Evolutionary conservation across 805 yeast genomes (phyloP).

Genomic region (Cyberlindnera saturnus): DNA sequence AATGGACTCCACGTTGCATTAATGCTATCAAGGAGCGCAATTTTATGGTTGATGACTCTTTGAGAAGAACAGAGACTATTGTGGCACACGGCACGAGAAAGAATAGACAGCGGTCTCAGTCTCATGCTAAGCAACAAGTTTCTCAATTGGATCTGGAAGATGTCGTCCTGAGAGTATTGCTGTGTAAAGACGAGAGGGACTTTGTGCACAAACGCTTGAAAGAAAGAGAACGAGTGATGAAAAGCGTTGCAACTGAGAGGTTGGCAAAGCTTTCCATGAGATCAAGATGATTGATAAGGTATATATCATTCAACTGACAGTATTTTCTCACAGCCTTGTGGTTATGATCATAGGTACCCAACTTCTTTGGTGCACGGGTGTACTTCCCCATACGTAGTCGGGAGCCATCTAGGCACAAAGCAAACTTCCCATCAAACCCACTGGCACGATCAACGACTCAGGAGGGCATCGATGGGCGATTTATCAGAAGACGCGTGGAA

Average conservation of each 20-base stretch:
- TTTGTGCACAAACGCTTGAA: constrained; percentile 55
- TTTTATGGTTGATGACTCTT: constrained; percentile 29
- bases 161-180: constrained; percentile 61
- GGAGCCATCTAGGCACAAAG: too few species aligned
- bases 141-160: constrained; percentile 39
- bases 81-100: constrained; percentile 64
- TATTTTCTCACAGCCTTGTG: too few species aligned
- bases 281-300: neutral
- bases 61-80: constrained; percentile 44
- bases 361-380: too few species aligned
- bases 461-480: neutral
- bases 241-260: constrained; percentile 28
- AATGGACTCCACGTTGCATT: constrained; percentile 48
- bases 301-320: neutral
- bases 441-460: neutral
- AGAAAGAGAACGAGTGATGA: constrained; percentile 46
- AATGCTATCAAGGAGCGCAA: constrained; percentile 43
- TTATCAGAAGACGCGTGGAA: constrained; percentile 6
- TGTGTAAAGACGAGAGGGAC: constrained; percentile 56
- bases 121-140: neutral
- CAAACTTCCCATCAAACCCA: too few species aligned
- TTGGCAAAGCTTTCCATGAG: constrained; percentile 19
- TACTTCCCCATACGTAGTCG: too few species aligned
- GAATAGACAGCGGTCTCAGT: constrained; percentile 37
- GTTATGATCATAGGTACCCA: too few species aligned